Conservation (phyloP, 768 basidiomycete species). For the Crucibulum laeve region DNA sequence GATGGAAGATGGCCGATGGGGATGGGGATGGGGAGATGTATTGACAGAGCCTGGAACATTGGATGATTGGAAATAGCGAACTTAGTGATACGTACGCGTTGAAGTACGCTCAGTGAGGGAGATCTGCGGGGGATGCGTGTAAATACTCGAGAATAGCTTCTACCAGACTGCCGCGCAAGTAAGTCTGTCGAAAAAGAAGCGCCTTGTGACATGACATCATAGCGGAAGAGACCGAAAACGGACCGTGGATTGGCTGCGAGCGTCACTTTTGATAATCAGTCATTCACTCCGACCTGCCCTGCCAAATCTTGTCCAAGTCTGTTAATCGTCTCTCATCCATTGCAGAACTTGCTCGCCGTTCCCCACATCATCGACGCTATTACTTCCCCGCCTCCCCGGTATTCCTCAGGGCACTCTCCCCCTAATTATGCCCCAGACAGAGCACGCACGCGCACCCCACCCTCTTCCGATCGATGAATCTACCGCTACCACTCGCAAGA, state of each 20-base stretch:
- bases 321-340: conserved; percentile 4
- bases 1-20: conserved; percentile 1
- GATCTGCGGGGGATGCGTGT: conserved; percentile 8
- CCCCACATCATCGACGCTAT: neutral
- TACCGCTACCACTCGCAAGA: conserved; percentile 7
- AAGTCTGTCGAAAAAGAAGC: conserved; percentile 9
- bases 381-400: neutral
- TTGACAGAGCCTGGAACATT: neutral
- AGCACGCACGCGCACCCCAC: conserved; percentile 11
- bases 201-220: conserved; percentile 7
- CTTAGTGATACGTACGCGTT: no score
- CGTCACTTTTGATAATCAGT: conserved; percentile 19
- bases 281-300: conserved; percentile 5
- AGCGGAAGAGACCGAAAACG: conserved; percentile 12
- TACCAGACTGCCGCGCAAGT: neutral
- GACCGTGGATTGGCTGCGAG: conserved; percentile 13
- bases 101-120: no score
- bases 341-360: neutral
- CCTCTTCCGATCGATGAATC: conserved; percentile 13
- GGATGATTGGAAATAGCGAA: no score
- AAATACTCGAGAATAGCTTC: conserved; percentile 18
- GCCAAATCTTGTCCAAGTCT: no score
- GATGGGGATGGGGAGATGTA: conserved; percentile 6
- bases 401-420: neutral
- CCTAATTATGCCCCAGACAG: conserved; percentile 15